phyloP scores from a whole-genome alignment of 768 basidiomycete genomes.

The Coprinopsis cinerea region DNA sequence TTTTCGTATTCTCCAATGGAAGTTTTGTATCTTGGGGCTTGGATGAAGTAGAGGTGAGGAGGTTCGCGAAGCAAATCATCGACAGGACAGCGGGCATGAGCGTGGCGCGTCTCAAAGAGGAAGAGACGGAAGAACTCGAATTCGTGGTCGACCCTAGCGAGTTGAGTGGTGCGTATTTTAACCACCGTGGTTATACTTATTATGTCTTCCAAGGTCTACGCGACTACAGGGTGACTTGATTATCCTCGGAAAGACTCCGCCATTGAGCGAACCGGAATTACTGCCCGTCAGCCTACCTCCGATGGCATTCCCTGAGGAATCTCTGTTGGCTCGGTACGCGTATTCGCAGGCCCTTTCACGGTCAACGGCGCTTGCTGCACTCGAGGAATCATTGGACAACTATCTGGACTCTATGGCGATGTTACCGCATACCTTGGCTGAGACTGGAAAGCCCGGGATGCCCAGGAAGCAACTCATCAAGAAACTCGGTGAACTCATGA shows the following conservation, averaged over 20 bases:
- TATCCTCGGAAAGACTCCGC: conserved; percentile 69
- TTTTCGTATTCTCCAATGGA: conserved; percentile 86
- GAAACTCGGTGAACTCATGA: conserved; percentile 88
- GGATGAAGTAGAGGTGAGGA: conserved; percentile 64
- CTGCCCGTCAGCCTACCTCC: conserved; percentile 40
- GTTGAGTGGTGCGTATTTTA: conserved; percentile 42
- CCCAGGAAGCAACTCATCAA: conserved; percentile 78
- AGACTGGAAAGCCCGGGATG: conserved; percentile 81
- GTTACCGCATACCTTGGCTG: conserved; percentile 68
- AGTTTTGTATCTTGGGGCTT: conserved; percentile 91
- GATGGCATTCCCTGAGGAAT: conserved; percentile 59
- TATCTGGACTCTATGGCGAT: conserved; percentile 80
- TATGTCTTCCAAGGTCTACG: conserved; percentile 50
- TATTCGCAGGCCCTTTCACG: conserved; percentile 89
- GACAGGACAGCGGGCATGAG: conserved; percentile 48
- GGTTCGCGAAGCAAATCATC: conserved; percentile 62
- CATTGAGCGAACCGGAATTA: conserved; percentile 48
- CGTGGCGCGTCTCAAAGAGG: conserved; percentile 55
- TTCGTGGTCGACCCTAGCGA: conserved; percentile 89
- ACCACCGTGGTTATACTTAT: conserved; percentile 13
- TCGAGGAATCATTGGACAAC: conserved; percentile 80
- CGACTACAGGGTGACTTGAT: conserved; percentile 90
- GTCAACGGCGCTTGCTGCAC: conserved; percentile 78
- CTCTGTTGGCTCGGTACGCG: conserved; percentile 82
- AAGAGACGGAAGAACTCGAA: conserved; percentile 87